phyloP scores from a whole-genome alignment of 345 rosid species.

The Syzygium jambos region DNA sequence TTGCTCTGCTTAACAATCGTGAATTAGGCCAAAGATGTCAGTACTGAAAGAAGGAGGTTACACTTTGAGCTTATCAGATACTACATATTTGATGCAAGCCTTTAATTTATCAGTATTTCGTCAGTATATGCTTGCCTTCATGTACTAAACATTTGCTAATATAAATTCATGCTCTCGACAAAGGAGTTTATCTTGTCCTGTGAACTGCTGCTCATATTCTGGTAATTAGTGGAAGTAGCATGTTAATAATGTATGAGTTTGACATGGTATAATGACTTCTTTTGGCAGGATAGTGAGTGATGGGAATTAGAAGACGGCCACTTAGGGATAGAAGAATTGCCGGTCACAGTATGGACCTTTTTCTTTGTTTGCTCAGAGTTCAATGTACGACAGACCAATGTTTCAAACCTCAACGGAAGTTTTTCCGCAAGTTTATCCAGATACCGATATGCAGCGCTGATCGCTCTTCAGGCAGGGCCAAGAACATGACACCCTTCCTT shows the following conservation, averaged over 20 bases:
- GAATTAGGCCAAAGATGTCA: not conserved
- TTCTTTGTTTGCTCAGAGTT: not conserved
- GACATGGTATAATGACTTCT: not conserved
- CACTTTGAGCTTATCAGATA: not conserved
- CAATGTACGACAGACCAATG: not conserved
- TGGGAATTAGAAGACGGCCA: not conserved
- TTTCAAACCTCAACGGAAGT: not conserved
- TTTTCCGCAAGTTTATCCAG: not conserved
- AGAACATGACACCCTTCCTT: not conserved
- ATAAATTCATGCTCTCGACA: not conserved
- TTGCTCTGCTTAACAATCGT: not conserved
- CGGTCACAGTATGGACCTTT: not conserved
- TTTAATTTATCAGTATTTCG: not conserved
- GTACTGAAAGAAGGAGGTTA: not conserved
- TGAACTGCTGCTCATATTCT: not conserved
- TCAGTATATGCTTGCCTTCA: not conserved
- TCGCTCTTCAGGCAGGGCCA: not conserved
- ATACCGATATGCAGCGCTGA: not conserved
- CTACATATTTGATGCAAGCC: not conserved
- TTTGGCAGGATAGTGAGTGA: not conserved
- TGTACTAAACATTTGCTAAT: not conserved
- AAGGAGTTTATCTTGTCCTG: not conserved
- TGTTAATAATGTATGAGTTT: not conserved
- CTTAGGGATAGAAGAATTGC: not conserved
- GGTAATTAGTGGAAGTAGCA: not conserved